These are phyloP conservation scores for Yamadazyma ubonensis DNA, from an alignment of 805 yeast genomes.

Conservation along the genomic window DNA sequence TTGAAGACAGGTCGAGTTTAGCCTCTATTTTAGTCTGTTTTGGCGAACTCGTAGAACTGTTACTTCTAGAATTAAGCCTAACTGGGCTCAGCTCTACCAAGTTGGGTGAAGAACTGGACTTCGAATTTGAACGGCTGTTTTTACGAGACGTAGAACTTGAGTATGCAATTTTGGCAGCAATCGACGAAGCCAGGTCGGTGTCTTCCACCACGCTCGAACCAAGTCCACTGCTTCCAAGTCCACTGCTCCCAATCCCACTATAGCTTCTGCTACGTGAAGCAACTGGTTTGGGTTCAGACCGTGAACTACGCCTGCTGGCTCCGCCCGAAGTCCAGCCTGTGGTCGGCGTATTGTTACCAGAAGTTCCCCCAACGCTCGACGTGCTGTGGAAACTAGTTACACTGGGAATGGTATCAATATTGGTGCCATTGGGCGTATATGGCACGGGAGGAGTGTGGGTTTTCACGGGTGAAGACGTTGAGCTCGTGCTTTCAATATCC, in stretches of 20 bases:
- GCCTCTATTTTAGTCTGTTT: background rate
- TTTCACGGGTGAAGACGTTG: constrained; percentile 15
- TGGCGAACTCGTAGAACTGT: background rate
- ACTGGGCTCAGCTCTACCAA: constrained; percentile 1
- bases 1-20: background rate
- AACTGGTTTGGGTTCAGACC: background rate
- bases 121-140: constrained; percentile 6
- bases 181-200: constrained; percentile 22
- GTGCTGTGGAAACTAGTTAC: constrained; percentile 2
- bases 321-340: background rate
- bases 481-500: constrained; percentile 13
- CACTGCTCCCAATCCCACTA: background rate
- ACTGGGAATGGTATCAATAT: constrained; percentile 3
- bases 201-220: constrained; percentile 5
- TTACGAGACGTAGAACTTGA: constrained; percentile 16
- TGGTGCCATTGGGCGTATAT: background rate
- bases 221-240: too few relatives aligned
- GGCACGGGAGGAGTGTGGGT: constrained; percentile 5
- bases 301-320: constrained; percentile 2
- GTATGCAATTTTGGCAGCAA: constrained; percentile 29
- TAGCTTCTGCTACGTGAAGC: constrained; percentile 3
- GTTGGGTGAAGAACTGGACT: background rate
- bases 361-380: background rate
- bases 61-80: background rate
- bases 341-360: background rate